These are phyloP conservation scores for Hammondia hammondi DNA, from an alignment of 169 alveolate species.

Conservation along the genomic window DNA sequence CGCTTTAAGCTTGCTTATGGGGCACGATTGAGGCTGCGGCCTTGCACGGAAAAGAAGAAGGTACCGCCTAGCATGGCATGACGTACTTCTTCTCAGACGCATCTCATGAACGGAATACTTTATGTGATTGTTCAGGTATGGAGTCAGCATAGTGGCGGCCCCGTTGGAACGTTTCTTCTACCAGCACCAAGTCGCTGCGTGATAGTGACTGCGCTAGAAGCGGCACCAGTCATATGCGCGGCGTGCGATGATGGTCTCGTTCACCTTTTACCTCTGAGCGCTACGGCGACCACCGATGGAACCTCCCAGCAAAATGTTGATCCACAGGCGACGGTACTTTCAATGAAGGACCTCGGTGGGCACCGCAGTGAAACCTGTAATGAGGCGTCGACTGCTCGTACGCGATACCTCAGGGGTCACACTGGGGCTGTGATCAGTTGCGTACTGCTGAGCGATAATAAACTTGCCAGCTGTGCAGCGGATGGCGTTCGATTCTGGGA, in stretches of 20 bases:
- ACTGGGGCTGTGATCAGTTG: not conserved
- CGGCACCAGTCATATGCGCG: not conserved
- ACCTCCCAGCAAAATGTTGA: not conserved
- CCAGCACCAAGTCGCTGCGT: conserved; percentile 4
- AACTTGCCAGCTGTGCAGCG: conserved; percentile 1
- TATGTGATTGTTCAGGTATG: not conserved
- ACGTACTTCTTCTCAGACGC: no score
- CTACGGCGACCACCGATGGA: not conserved
- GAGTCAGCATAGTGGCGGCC: not conserved
- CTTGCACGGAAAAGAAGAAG: no score
- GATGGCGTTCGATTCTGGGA: conserved; percentile 14
- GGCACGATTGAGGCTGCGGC: no score
- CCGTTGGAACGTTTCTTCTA: not conserved
- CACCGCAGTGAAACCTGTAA: not conserved
- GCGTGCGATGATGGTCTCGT: not conserved
- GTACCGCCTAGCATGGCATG: no score
- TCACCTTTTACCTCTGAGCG: not conserved
- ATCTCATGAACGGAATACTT: no score
- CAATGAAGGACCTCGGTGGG: not conserved
- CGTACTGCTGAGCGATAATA: not conserved
- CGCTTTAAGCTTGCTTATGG: not conserved
- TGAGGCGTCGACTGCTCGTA: not conserved
- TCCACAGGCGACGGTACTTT: not conserved
- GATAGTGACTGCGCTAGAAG: not conserved
- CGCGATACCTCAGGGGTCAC: conserved; percentile 2